phyloP scores from a whole-genome alignment of 306 rosid species.

The Pterocarpus santalinus region DNA sequence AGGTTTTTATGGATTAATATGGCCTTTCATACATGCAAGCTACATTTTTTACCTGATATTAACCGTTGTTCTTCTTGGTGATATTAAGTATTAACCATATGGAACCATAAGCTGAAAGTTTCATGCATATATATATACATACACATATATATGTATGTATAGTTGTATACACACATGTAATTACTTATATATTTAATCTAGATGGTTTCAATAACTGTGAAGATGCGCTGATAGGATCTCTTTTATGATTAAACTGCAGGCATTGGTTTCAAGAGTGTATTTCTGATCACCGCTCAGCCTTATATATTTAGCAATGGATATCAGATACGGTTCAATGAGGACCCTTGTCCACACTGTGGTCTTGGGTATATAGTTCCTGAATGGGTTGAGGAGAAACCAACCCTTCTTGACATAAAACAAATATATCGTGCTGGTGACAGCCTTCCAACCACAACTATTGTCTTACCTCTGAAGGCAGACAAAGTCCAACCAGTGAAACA shows the following conservation, averaged over 20 bases:
- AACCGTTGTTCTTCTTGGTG: not conserved
- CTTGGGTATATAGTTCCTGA: conserved; percentile 89
- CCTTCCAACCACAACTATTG: conserved; percentile 63
- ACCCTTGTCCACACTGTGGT: conserved; percentile 73
- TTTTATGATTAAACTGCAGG: conserved; percentile 60
- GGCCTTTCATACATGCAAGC: too few species aligned
- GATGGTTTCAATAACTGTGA: not conserved
- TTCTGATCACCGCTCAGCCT: conserved; percentile 72
- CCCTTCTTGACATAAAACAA: conserved; percentile 48
- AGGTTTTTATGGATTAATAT: too few species aligned
- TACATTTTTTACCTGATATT: too few species aligned
- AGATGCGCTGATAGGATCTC: conserved; percentile 7
- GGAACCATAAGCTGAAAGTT: not conserved
- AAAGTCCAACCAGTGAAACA: conserved; percentile 61
- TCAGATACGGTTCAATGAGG: conserved; percentile 74
- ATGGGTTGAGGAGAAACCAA: conserved; percentile 80
- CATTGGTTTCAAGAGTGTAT: conserved; percentile 94
- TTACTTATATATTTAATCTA: not conserved
- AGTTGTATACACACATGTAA: not conserved
- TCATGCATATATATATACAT: not conserved
- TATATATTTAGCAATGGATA: conserved; percentile 85
- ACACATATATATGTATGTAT: not conserved
- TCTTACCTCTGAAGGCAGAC: conserved; percentile 70
- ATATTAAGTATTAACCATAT: not conserved
- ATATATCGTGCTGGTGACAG: conserved; percentile 51